Conservation (phyloP, 768 basidiomycete species). For the Lentinus tigrinus region DNA sequence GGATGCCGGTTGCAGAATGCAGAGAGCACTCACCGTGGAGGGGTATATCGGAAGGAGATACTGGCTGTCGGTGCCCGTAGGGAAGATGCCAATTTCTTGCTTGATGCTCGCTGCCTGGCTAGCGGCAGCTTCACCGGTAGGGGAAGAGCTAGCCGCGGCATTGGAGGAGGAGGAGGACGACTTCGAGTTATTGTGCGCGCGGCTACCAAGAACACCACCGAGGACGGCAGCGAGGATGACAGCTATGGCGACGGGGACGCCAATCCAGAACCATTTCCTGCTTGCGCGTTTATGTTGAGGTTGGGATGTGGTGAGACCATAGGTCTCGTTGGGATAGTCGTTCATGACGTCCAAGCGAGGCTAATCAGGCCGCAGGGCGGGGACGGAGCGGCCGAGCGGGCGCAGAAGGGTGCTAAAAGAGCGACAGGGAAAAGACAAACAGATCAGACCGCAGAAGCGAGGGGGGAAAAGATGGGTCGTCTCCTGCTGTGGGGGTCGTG, state of each 20-base stretch:
- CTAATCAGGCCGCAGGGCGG: no score
- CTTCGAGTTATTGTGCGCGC: slow-evolving; percentile 44
- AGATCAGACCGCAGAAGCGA: not conserved
- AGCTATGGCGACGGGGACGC: slow-evolving; percentile 63
- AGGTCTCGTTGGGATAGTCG: slow-evolving; percentile 65
- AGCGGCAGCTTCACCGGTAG: slow-evolving; percentile 12
- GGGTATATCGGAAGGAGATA: slow-evolving; percentile 86
- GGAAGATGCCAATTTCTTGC: slow-evolving; percentile 61
- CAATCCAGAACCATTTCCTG: slow-evolving; percentile 75
- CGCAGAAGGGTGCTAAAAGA: slow-evolving; percentile 20
- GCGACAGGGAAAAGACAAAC: slow-evolving; percentile 6
- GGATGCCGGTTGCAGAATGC: not conserved
- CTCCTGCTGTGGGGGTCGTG: not conserved
- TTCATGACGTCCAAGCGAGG: slow-evolving; percentile 50
- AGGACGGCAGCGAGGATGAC: slow-evolving; percentile 67
- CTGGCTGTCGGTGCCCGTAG: slow-evolving; percentile 75
- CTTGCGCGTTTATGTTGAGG: slow-evolving; percentile 56
- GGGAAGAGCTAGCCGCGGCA: not conserved
- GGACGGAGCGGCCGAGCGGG: no score
- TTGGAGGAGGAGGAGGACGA: slow-evolving; percentile 24
- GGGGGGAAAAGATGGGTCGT: not conserved
- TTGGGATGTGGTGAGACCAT: slow-evolving; percentile 62
- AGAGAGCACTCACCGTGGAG: slow-evolving; percentile 61
- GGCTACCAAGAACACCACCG: slow-evolving; percentile 79
- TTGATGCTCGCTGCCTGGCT: slow-evolving; percentile 36